These are phyloP conservation scores for Barnettozyma californica DNA, from an alignment of 805 yeast genomes.

Conservation along the genomic window DNA sequence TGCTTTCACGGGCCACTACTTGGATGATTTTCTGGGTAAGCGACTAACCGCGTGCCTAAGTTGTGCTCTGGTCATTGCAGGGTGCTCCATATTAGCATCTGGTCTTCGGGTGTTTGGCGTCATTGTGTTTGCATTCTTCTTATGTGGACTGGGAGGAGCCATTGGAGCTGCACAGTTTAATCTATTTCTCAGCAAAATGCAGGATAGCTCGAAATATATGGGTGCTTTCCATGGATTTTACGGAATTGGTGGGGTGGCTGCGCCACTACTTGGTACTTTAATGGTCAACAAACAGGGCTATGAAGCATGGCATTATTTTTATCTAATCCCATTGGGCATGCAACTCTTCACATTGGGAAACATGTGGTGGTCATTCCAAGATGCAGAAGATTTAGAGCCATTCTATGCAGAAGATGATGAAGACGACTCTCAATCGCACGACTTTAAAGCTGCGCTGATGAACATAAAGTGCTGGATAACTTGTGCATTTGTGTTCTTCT, in stretches of 20 bases:
- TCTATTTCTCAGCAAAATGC: slow-evolving; percentile 43
- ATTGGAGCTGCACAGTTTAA: slow-evolving; percentile 44
- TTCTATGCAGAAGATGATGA: background rate
- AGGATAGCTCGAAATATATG: slow-evolving; percentile 38
- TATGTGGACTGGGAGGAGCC: slow-evolving; percentile 55
- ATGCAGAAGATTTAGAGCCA: slow-evolving; percentile 34
- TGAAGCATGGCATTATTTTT: slow-evolving; percentile 45
- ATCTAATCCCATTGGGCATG: slow-evolving; percentile 43
- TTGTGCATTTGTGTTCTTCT: slow-evolving; percentile 47
- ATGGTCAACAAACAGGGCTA: slow-evolving; percentile 44
- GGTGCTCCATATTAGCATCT: slow-evolving; percentile 41
- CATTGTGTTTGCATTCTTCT: slow-evolving; percentile 43
- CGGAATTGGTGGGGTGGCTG: slow-evolving; percentile 59
- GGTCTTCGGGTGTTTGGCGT: slow-evolving; percentile 45
- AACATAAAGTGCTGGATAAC: slow-evolving; percentile 44
- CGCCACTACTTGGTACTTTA: slow-evolving; percentile 54
- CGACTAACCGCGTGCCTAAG: slow-evolving; percentile 36
- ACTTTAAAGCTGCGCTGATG: slow-evolving; percentile 35
- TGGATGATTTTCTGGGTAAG: slow-evolving; percentile 38
- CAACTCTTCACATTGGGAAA: slow-evolving; percentile 30
- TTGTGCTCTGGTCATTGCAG: slow-evolving; percentile 29
- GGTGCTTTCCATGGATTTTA: slow-evolving; percentile 56
- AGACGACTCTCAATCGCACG: slow-evolving; percentile 15
- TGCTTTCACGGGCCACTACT: slow-evolving; percentile 41
- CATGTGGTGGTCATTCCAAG: slow-evolving; percentile 38